Evolutionary conservation across 2,329 filamentous ascomycete species (phyloP).

Genomic region (Aschersonia sp.): DNA sequence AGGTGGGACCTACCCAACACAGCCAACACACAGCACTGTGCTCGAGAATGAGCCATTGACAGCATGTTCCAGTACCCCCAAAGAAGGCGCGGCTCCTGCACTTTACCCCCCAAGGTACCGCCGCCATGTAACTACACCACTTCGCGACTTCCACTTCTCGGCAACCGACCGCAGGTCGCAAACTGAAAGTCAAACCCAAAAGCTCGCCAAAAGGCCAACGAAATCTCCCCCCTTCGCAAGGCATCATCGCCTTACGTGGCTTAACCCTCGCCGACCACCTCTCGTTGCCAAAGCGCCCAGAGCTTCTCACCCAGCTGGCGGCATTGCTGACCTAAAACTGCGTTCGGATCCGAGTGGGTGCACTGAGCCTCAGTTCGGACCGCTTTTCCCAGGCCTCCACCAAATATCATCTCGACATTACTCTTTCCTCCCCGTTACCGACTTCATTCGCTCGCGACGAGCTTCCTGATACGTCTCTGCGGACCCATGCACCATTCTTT

Average conservation of each 20-base stretch:
- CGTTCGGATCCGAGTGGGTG: background rate
- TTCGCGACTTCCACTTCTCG: conserved; percentile 16
- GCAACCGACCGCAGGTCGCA: background rate
- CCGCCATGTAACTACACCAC: conserved; percentile 16
- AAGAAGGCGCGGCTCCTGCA: conserved; percentile 7
- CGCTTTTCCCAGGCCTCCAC: background rate
- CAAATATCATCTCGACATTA: background rate
- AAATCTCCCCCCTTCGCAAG: too few species aligned
- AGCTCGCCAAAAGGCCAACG: background rate
- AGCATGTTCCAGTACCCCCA: conserved; percentile 3
- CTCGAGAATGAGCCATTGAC: too few species aligned
- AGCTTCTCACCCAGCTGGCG: background rate
- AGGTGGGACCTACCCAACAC: too few species aligned
- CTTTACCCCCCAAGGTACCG: conserved; percentile 16
- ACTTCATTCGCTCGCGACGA: background rate
- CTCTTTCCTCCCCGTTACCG: background rate
- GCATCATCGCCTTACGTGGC: background rate
- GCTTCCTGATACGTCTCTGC: background rate
- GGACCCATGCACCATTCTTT: background rate
- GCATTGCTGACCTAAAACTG: background rate
- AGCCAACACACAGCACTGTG: too few species aligned
- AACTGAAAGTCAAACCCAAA: background rate
- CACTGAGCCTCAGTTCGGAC: background rate
- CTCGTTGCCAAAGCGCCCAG: background rate
- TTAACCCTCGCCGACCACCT: background rate